phyloP scores from a whole-genome alignment of 345 rosid species.

The Eucalyptus camaldulensis region DNA sequence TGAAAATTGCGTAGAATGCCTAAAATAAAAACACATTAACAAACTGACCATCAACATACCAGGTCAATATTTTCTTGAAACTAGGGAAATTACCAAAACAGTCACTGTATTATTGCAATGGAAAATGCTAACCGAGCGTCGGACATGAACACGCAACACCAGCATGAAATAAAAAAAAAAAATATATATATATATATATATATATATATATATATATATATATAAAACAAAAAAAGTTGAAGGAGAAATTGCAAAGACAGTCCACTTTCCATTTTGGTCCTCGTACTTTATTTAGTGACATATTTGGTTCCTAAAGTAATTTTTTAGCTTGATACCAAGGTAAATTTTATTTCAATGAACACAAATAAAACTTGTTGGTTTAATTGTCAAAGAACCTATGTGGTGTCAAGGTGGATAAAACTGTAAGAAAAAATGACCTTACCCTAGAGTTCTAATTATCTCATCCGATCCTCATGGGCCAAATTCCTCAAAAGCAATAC shows the following conservation, averaged over 20 bases:
- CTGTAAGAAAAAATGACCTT: neutral
- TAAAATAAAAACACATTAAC: neutral
- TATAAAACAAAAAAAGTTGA: neutral
- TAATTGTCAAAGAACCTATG: neutral
- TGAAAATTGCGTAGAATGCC: constrained; percentile 1
- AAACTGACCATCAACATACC: neutral
- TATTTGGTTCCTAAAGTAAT: neutral
- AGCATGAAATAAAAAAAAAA: neutral
- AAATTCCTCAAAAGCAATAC: neutral
- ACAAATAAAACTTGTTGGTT: neutral
- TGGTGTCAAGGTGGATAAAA: neutral
- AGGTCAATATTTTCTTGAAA: neutral
- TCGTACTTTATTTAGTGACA: neutral
- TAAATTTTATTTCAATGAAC: neutral
- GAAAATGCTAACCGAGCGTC: neutral
- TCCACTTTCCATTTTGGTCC: neutral
- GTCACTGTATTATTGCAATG: neutral
- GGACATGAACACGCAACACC: neutral
- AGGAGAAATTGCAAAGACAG: neutral
- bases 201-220: too few relatives aligned
- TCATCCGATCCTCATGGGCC: neutral
- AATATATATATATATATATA: too few relatives aligned
- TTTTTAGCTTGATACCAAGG: neutral
- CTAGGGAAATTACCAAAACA: neutral
- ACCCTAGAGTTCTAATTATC: neutral